Base-by-base conservation (phyloP, 129 eudicot species). In the Erigeron canadensis region DNA sequence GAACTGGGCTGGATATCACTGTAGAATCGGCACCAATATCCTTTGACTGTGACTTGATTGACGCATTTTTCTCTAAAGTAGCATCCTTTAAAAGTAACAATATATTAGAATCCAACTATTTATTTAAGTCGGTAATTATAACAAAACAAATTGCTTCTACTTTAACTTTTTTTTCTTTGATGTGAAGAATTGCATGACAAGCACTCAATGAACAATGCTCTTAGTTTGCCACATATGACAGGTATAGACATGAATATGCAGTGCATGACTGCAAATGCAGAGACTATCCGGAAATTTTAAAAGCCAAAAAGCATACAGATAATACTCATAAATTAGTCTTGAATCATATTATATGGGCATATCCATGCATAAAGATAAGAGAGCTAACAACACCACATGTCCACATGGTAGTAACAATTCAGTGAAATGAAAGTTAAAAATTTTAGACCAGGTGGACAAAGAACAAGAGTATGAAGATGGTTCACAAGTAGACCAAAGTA, bases 1-100 rank as follows among this genome's bases (percentile, higher is more conserved):
- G 63, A 46, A 75, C 58, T 12, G 80, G 80, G 74, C 85, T 79
- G 44, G 89, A 70, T 67, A 80, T 72, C 38, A 56, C 83, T 13
- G 77, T 70, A 46, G 93, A 81, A 83, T 62, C 79, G 74, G 76
- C 75, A 72, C 66, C 84, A 74, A 73, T 69, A 71, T 73, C 88
- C 42, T 66, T 73, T 22, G 83, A 72, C 70, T 86, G 84, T 65
- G 84, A 72, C 76, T 78, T 84, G 51, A 74, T 77, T 69, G 86
- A 76, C 59, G 75, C 77, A 72, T 84, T 88, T 71, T 75, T 87
- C 72, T 81, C 88, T 70, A 75, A 80, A 28, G 81, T 48, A 59
- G 79, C 79, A 74, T 81, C 86, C 96, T 94, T 75, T 83, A 74
- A 23, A 60, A 69, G 69, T 21, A 72, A 16, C 55, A 70, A 43